Percentiles rank a stretch among this genome's conserved stretches.
Evolutionary conservation across 2,329 filamentous ascomycete genomes (phyloP).

Genomic region (Aschersonia sp.): DNA sequence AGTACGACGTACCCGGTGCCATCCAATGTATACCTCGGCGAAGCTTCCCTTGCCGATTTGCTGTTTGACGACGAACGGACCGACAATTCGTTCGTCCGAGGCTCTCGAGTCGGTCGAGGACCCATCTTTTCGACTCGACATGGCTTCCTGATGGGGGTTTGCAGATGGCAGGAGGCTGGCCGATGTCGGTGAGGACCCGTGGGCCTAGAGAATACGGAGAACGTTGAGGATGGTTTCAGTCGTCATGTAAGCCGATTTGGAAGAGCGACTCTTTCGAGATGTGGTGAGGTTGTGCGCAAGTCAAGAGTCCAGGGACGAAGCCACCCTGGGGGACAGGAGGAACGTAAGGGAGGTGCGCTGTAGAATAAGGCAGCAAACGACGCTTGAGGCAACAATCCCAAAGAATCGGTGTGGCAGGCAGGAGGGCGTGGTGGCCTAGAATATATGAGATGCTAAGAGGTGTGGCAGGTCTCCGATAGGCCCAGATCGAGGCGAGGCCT

Average conservation of each 20-base stretch:
- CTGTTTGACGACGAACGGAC: constrained; percentile 67
- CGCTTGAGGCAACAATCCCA: constrained; percentile 5
- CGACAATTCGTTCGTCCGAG: constrained; percentile 31
- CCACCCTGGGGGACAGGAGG: constrained; percentile 1
- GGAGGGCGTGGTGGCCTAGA: background rate
- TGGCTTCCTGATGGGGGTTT: constrained; percentile 18
- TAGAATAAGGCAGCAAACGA: constrained; percentile 7
- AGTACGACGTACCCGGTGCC: constrained; percentile 50
- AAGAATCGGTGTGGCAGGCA: constrained; percentile 9
- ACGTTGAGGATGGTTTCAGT: constrained; percentile 16
- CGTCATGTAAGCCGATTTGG: constrained; percentile 23
- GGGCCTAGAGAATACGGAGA: constrained; percentile 21
- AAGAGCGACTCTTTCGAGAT: constrained; percentile 3
- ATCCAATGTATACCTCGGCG: constrained; percentile 82
- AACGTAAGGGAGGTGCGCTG: background rate
- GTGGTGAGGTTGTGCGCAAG: constrained; percentile 2
- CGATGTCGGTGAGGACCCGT: constrained; percentile 17
- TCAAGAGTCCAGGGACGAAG: background rate
- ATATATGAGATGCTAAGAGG: constrained; percentile 7
- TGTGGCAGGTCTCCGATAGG: constrained; percentile 18
- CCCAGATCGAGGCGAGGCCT: constrained; percentile 9
- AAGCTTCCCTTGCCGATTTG: constrained; percentile 98
- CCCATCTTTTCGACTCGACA: constrained; percentile 23
- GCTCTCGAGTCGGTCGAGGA: constrained; percentile 20
- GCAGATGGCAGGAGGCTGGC: constrained; percentile 17